These are phyloP conservation scores for Colletotrichum camelliae DNA, from an alignment of 2,329 filamentous ascomycete species.

Conservation along the genomic window DNA sequence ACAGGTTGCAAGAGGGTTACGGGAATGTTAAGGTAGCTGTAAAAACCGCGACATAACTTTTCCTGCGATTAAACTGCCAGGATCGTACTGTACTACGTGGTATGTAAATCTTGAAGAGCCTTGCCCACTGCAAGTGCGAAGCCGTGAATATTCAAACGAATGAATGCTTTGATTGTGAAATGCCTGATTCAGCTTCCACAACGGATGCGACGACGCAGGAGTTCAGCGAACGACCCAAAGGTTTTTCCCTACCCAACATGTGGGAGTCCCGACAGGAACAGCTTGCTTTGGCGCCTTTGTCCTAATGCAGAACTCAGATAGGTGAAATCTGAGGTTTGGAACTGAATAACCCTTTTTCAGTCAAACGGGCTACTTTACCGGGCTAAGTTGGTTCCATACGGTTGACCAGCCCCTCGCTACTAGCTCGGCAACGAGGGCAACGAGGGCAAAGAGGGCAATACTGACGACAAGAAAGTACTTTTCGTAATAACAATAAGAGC, in stretches of 20 bases:
- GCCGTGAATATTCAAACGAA: no score
- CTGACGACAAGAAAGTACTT: background rate
- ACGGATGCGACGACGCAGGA: no score
- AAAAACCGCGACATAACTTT: no score
- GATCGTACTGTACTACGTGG: no score
- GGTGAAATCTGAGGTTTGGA: background rate
- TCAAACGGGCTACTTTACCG: background rate
- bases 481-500: background rate
- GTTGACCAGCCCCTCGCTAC: background rate
- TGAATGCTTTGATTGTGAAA: no score
- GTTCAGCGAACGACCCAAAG: background rate
- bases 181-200: no score
- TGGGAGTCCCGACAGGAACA: background rate
- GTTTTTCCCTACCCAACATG: background rate
- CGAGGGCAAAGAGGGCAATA: background rate
- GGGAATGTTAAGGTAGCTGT: no score
- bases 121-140: no score
- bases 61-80: no score
- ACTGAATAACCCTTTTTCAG: background rate
- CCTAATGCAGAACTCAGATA: background rate
- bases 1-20: no score
- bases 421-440: background rate
- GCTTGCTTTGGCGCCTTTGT: background rate
- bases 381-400: background rate
- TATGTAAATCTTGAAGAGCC: no score